Evolutionary conservation across 2,329 filamentous ascomycete genomes (phyloP).

Genomic region (Trichoderma atrobrunneum): DNA sequence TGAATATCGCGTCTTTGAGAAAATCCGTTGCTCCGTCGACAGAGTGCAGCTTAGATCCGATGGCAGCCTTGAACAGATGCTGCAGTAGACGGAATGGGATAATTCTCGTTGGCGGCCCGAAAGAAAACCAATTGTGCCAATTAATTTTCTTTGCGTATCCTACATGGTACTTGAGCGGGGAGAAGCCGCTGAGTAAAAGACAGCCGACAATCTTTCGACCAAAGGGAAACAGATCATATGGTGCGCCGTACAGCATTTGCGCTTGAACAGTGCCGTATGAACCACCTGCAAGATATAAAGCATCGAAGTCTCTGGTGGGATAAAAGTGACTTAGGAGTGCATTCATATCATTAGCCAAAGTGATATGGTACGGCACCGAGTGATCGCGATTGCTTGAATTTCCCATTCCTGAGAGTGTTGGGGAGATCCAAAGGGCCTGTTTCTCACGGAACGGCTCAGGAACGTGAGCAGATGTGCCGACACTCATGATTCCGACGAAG

Average conservation of each 20-base stretch:
- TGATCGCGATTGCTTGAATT: not conserved
- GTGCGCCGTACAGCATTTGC: constrained; percentile 26
- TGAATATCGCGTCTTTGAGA: constrained; percentile 18
- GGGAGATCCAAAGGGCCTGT: not conserved
- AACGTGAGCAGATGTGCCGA: constrained; percentile 20
- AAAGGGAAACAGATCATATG: constrained; percentile 23
- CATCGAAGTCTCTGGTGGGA: constrained; percentile 19
- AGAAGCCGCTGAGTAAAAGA: constrained; percentile 23
- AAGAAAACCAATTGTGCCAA: constrained; percentile 23
- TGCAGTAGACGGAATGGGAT: constrained; percentile 21
- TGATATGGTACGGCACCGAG: not conserved
- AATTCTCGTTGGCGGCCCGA: constrained; percentile 20
- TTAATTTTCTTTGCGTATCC: constrained; percentile 21
- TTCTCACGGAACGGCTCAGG: not conserved
- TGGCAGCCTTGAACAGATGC: constrained; percentile 17
- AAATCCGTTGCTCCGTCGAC: constrained; percentile 20
- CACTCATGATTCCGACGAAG: constrained; percentile 25
- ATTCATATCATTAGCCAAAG: not conserved
- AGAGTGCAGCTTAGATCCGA: not conserved
- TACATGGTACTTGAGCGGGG: constrained; percentile 23
- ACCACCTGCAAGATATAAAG: constrained; percentile 23
- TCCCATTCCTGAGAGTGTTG: not conserved
- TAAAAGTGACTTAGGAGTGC: not conserved
- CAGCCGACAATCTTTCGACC: not conserved
- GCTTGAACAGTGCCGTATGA: constrained; percentile 26